phyloP scores from a whole-genome alignment of 2,329 filamentous ascomycete species.

The Cadophora sp. region DNA sequence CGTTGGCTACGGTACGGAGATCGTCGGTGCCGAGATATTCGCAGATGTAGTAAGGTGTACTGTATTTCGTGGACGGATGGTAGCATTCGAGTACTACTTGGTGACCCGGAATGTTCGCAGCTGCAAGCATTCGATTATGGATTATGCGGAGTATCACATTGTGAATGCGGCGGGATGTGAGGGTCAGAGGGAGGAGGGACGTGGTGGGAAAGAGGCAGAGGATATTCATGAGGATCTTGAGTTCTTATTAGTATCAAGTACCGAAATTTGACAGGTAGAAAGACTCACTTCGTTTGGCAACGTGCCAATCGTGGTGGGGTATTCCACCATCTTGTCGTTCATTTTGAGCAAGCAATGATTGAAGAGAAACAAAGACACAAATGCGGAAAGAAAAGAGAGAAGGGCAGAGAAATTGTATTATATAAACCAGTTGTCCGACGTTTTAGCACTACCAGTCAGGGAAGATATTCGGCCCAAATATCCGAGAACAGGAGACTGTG shows the following conservation, averaged over 20 bases:
- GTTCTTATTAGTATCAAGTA: neutral
- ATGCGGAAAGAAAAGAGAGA: neutral
- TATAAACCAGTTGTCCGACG: neutral
- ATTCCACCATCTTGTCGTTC: slow-evolving; percentile 9
- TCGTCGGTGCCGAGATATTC: slow-evolving; percentile 63
- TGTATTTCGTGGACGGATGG: slow-evolving; percentile 71
- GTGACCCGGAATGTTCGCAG: slow-evolving; percentile 62
- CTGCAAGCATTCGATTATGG: slow-evolving; percentile 66
- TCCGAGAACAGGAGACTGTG: slow-evolving; percentile 25
- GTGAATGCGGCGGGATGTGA: slow-evolving; percentile 67
- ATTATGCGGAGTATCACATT: slow-evolving; percentile 67
- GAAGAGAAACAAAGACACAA: slow-evolving; percentile 9
- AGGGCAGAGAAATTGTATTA: neutral
- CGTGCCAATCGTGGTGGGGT: slow-evolving; percentile 8
- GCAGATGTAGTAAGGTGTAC: slow-evolving; percentile 74
- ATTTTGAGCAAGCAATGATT: neutral
- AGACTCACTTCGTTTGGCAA: slow-evolving; percentile 23
- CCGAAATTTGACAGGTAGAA: neutral
- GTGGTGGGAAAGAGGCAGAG: slow-evolving; percentile 55
- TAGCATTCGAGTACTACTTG: slow-evolving; percentile 80
- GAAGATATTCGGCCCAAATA: slow-evolving; percentile 21
- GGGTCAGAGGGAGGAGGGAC: slow-evolving; percentile 59
- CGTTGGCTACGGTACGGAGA: neutral
- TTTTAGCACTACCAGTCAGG: neutral
- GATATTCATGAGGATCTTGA: slow-evolving; percentile 57